Percentiles rank a stretch among this genome's conserved stretches.
Evolutionary conservation across 1,139 yeast genomes (phyloP).

Genomic region (Suhomyces panamericanus): DNA sequence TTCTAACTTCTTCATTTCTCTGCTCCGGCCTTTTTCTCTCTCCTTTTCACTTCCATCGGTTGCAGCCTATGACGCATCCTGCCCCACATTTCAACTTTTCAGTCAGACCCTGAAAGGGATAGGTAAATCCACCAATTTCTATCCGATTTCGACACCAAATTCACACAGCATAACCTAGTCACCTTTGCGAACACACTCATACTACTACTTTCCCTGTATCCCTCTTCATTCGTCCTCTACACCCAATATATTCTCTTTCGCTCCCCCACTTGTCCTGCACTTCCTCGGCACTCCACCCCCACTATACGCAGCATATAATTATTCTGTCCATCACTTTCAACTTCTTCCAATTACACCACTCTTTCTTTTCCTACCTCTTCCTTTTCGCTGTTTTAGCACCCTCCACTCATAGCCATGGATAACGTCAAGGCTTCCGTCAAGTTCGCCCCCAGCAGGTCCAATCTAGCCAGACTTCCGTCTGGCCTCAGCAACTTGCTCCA

Average conservation of each 20-base stretch:
- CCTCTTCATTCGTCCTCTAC: too few relatives aligned
- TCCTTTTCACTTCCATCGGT: not conserved
- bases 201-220: not conserved
- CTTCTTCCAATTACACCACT: not conserved
- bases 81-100: conserved; percentile 3
- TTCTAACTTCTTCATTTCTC: not conserved
- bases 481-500: conserved; percentile 48
- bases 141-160: too few relatives aligned
- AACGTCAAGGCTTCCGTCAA: conserved; percentile 34
- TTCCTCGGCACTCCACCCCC: conserved; percentile 12
- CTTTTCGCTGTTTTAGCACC: not conserved
- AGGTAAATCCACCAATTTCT: too few relatives aligned
- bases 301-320: not conserved
- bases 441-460: conserved; percentile 45
- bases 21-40: not conserved
- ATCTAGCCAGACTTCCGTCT: conserved; percentile 61
- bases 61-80: not conserved
- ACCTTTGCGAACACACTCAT: not conserved
- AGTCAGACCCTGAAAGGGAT: not conserved
- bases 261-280: conserved; percentile 8
- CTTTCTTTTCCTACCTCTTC: not conserved
- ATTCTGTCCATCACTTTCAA: too few relatives aligned
- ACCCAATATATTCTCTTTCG: not conserved
- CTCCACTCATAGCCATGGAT: conserved; percentile 31
- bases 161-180: not conserved